Evolutionary conservation across 1,284 basidiomycete genomes (phyloP).

Genomic region (Somion occarium): DNA sequence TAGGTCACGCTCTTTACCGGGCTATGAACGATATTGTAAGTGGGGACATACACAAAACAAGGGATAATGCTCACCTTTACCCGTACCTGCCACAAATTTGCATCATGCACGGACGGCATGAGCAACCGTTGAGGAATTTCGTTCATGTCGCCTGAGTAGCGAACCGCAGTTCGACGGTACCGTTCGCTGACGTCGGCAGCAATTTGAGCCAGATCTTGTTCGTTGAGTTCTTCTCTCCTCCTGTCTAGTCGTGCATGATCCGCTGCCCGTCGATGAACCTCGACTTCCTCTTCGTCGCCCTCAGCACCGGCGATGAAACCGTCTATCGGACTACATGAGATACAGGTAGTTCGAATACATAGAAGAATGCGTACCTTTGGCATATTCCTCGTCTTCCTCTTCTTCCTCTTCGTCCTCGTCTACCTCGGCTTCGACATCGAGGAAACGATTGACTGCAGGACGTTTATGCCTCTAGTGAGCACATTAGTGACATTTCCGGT

Average conservation of each 20-base stretch:
- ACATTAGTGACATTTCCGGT: not conserved
- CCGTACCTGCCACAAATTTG: conserved; percentile 92
- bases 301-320: conserved; percentile 82
- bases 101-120: conserved; percentile 96
- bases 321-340: conserved; percentile 46
- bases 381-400: conserved; percentile 85
- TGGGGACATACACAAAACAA: conserved; percentile 5
- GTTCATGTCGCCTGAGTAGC: conserved; percentile 88
- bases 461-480: conserved; percentile 44
- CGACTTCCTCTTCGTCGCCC: conserved; percentile 68
- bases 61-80: conserved; percentile 67
- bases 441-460: conserved; percentile 71
- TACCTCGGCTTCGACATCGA: conserved; percentile 94
- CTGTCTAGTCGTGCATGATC: conserved; percentile 81
- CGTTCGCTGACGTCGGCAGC: conserved; percentile 83
- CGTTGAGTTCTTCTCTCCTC: conserved; percentile 71
- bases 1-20: conserved; percentile 89
- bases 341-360: too few species aligned
- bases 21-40: conserved; percentile 38
- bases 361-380: conserved; percentile 59
- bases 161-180: conserved; percentile 65
- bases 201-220: conserved; percentile 83
- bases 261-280: conserved; percentile 51
- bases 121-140: conserved; percentile 92
- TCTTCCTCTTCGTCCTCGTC: conserved; percentile 95